These are phyloP conservation scores for Penicillium sp. DNA, from an alignment of 2,329 filamentous ascomycete genomes.

Conservation along the genomic window DNA sequence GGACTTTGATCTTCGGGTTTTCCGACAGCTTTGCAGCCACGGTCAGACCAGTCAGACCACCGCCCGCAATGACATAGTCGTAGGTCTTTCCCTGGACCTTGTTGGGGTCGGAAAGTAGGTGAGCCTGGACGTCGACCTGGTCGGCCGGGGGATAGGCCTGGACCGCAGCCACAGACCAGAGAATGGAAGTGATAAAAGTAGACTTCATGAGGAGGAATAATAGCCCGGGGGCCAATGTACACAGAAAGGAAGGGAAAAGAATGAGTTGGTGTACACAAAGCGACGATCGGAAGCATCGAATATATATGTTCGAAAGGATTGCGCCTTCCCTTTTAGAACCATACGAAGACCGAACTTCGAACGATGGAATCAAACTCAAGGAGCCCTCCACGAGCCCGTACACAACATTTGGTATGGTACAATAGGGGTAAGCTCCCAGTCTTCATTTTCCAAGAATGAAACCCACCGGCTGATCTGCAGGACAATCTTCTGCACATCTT, in stretches of 20 bases:
- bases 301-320: conserved; percentile 1
- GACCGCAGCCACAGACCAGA: neutral
- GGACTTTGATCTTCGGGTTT: conserved; percentile 24
- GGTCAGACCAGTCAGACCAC: conserved; percentile 31
- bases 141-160: conserved; percentile 3
- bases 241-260: neutral
- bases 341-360: neutral
- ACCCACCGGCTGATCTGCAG: conserved; percentile 1
- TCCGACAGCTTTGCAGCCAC: conserved; percentile 27
- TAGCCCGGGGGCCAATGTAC: neutral
- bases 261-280: neutral
- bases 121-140: conserved; percentile 8
- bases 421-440: neutral
- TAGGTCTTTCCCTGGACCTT: conserved; percentile 17
- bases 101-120: conserved; percentile 15
- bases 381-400: neutral
- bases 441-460: conserved; percentile 1
- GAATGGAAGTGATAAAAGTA: neutral
- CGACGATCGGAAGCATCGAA: neutral
- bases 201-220: neutral
- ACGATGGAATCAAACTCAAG: neutral
- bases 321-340: neutral
- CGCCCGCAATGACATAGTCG: conserved; percentile 35
- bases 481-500: conserved; percentile 1
- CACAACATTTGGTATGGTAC: neutral